These are phyloP conservation scores for Russula emetica DNA, from an alignment of 768 basidiomycete species.

Conservation along the genomic window DNA sequence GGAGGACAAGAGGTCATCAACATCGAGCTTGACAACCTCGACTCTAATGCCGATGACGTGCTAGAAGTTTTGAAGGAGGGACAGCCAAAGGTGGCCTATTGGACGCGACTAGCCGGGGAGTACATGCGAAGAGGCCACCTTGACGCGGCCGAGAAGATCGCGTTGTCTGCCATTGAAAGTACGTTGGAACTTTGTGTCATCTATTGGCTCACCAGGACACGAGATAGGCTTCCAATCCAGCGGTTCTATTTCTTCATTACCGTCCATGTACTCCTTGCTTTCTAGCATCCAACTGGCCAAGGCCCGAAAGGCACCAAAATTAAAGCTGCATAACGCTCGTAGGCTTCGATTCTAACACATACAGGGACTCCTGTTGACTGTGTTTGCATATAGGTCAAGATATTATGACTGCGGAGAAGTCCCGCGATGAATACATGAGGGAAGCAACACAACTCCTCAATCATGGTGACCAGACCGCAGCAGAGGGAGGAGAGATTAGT, in stretches of 20 bases:
- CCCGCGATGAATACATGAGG: constrained; percentile 63
- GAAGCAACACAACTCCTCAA: constrained; percentile 71
- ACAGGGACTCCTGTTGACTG: neutral
- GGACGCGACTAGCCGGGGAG: constrained; percentile 81
- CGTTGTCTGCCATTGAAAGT: constrained; percentile 63
- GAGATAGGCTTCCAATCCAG: constrained; percentile 49
- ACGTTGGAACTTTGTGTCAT: constrained; percentile 31
- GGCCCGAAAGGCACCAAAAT: constrained; percentile 80
- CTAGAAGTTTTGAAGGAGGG: constrained; percentile 68
- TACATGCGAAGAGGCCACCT: constrained; percentile 80
- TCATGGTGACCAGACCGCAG: constrained; percentile 46
- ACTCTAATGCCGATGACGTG: constrained; percentile 71
- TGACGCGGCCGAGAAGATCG: constrained; percentile 73
- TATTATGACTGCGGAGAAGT: constrained; percentile 50
- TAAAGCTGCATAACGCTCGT: constrained; percentile 71
- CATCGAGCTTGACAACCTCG: constrained; percentile 83
- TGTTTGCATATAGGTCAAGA: constrained; percentile 52
- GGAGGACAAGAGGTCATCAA: constrained; percentile 83
- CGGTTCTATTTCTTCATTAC: constrained; percentile 48
- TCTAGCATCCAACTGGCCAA: constrained; percentile 81
- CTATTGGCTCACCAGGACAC: constrained; percentile 25
- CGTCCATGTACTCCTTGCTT: constrained; percentile 74
- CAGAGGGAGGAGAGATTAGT: constrained; percentile 57
- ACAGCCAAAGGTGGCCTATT: constrained; percentile 66
- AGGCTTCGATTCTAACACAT: constrained; percentile 34